A percentile compares a stretch with the other conserved stretches of the same genome.
Evolutionary conservation across 768 basidiomycete genomes (phyloP).

Genomic region (Rhodotorula diobovata): DNA sequence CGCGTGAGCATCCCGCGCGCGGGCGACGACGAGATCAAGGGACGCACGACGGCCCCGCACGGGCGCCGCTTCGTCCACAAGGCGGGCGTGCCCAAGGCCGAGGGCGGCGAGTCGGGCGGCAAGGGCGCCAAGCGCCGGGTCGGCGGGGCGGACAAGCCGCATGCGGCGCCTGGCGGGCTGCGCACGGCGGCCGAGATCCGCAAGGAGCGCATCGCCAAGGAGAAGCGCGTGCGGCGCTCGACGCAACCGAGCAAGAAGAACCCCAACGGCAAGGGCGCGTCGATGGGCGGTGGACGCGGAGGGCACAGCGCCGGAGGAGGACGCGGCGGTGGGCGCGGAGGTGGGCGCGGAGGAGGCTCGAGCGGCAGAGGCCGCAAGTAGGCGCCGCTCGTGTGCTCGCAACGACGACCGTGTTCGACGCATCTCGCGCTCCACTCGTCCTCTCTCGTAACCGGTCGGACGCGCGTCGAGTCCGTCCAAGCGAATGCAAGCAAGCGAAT

Average conservation of each 20-base stretch:
- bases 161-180: conserved; percentile 65
- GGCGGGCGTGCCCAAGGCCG: conserved; percentile 60
- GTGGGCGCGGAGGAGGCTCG: no score
- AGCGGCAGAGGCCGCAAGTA: background rate
- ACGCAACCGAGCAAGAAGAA: background rate
- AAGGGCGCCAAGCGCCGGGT: conserved; percentile 63
- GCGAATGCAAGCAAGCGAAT: no score
- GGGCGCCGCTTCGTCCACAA: conserved; percentile 65
- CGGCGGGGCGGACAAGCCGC: conserved; percentile 64
- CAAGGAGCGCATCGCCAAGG: conserved; percentile 62
- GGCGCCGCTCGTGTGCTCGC: background rate
- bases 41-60: conserved; percentile 9
- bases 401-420: no score
- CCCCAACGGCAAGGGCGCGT: background rate
- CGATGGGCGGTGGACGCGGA: background rate
- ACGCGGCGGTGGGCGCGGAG: no score
- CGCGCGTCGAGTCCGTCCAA: no score
- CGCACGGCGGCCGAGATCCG: conserved; percentile 83
- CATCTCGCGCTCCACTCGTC: background rate
- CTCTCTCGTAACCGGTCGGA: background rate
- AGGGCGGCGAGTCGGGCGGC: conserved; percentile 61
- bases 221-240: conserved; percentile 51
- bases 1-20: conserved; percentile 67
- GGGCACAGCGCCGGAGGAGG: background rate
- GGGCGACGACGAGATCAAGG: conserved; percentile 68